phyloP scores from a whole-genome alignment of 768 basidiomycete genomes.

The Mycena vitilis region DNA sequence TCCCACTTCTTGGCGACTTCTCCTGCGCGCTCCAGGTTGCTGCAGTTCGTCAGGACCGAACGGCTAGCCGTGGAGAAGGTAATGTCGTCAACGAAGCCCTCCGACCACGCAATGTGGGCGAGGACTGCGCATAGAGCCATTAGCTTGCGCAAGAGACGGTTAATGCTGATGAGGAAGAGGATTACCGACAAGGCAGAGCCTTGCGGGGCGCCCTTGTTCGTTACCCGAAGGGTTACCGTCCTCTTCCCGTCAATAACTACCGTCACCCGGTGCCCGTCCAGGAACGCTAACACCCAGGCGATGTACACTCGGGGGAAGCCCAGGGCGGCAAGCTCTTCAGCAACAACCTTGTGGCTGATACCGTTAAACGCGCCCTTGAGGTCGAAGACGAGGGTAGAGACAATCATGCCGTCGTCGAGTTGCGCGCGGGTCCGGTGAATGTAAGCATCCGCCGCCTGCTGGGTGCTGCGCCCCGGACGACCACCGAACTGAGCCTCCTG shows the following conservation, averaged over 20 bases:
- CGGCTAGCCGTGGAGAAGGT: neutral
- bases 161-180: neutral
- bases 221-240: neutral
- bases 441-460: neutral
- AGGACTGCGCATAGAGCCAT: neutral
- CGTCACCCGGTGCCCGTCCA: neutral
- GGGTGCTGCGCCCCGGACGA: neutral
- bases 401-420: too few relatives aligned
- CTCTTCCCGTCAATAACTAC: neutral
- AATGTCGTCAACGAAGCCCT: slow-evolving; percentile 4
- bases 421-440: too few relatives aligned
- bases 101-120: neutral
- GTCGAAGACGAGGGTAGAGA: too few relatives aligned
- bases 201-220: neutral
- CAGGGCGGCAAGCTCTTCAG: neutral
- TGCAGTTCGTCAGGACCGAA: neutral
- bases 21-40: neutral
- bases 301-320: neutral
- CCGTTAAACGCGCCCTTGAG: neutral
- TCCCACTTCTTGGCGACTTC: slow-evolving; percentile 7
- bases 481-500: neutral
- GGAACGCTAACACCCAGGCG: too few relatives aligned
- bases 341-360: neutral
- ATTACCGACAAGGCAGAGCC: neutral
- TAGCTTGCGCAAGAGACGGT: neutral